A percentile compares a stretch with the other conserved stretches of the same genome.
Conservation (phyloP, 805 yeast species). For the Candida pini region DNA sequence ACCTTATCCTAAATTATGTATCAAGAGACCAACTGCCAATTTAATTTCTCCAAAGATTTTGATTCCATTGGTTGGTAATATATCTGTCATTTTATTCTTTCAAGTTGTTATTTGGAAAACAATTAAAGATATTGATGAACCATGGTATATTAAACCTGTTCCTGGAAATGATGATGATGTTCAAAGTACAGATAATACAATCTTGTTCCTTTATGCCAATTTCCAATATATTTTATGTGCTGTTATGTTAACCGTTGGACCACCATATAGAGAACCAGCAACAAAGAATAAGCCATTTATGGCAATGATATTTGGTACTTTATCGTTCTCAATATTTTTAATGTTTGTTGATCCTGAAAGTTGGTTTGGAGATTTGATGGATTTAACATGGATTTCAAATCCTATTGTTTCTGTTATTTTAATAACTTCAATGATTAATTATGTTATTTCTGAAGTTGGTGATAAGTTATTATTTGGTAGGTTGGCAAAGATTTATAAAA, state of each 20-base stretch:
- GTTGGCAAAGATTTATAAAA: slow-evolving; percentile 36
- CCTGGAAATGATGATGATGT: slow-evolving; percentile 83
- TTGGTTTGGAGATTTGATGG: slow-evolving; percentile 63
- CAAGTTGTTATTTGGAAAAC: slow-evolving; percentile 65
- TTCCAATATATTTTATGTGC: slow-evolving; percentile 88
- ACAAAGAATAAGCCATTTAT: slow-evolving; percentile 66
- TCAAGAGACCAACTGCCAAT: slow-evolving; percentile 90
- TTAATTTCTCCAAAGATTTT: slow-evolving; percentile 84
- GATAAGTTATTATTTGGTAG: slow-evolving; percentile 38
- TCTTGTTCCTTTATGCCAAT: slow-evolving; percentile 72
- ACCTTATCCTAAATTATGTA: slow-evolving; percentile 55
- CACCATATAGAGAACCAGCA: slow-evolving; percentile 84
- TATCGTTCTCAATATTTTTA: slow-evolving; percentile 43
- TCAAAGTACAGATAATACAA: slow-evolving; percentile 84
- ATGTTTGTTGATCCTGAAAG: slow-evolving; percentile 51
- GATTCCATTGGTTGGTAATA: slow-evolving; percentile 76
- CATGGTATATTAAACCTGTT: slow-evolving; percentile 78
- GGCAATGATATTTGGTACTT: slow-evolving; percentile 47
- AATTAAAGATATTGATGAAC: slow-evolving; percentile 38
- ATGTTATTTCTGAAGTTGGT: slow-evolving; percentile 39
- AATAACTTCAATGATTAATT: slow-evolving; percentile 42
- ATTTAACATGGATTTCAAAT: slow-evolving; percentile 56
- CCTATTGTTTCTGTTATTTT: slow-evolving; percentile 49
- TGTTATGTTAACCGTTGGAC: slow-evolving; percentile 80
- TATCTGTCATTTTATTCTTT: slow-evolving; percentile 53